Conservation (phyloP, 2,329 filamentous ascomycete genomes). For the Chalaropsis thielavioides region DNA sequence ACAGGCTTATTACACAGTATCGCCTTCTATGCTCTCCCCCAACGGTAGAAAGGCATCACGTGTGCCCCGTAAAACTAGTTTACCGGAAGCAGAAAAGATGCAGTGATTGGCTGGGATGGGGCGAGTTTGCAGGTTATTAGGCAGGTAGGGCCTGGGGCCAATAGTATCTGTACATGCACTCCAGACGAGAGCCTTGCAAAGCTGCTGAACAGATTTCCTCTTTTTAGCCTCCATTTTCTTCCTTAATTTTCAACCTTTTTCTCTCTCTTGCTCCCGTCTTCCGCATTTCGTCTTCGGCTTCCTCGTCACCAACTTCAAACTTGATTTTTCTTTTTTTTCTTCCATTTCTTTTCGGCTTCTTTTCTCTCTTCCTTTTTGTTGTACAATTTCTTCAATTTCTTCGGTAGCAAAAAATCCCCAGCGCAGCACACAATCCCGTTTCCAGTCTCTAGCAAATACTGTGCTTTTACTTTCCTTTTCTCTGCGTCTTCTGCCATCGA, state of each 20-base stretch:
- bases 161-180: not conserved
- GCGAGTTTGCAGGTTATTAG: not conserved
- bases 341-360: not conserved
- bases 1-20: not conserved
- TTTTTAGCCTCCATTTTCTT: slow-evolving; percentile 10
- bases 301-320: not conserved
- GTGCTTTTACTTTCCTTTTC: not conserved
- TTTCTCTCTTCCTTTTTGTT: not conserved
- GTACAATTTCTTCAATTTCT: not conserved
- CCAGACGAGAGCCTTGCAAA: not conserved
- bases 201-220: slow-evolving; percentile 8
- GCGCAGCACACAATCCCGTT: not conserved
- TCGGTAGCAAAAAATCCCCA: slow-evolving; percentile 3
- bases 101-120: slow-evolving; percentile 3
- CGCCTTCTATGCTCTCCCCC: not conserved
- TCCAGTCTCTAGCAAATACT: not conserved
- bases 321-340: not conserved
- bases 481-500: slow-evolving; percentile 30
- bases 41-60: not conserved
- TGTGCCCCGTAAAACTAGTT: slow-evolving; percentile 7
- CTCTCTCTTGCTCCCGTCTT: not conserved
- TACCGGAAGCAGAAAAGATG: not conserved
- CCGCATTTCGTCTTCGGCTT: slow-evolving; percentile 1
- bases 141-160: not conserved
- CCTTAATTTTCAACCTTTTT: slow-evolving; percentile 10